Base-by-base conservation (phyloP, 345 rosid genomes). In the Aquilaria malaccensis region DNA sequence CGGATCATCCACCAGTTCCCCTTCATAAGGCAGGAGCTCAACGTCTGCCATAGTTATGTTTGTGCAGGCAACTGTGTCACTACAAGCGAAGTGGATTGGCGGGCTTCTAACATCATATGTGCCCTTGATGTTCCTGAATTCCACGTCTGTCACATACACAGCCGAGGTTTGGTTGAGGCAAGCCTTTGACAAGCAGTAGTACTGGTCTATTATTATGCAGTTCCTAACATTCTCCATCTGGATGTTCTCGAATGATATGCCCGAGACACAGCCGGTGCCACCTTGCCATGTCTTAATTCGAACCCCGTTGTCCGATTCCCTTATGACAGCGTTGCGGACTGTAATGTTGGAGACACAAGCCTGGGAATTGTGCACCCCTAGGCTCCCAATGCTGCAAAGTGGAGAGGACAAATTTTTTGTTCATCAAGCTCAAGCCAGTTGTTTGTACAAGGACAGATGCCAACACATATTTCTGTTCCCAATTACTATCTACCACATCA, bases 251-350 rank as follows among this genome's bases (percentile, higher is more conserved):
- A 89, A 89, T 0, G 72, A 68, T 45, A 94, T 80, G 54, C 71
- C 85, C 0, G 87, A 83, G 3, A 89, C 99, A 0, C 75, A 76
- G 9, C 99, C 99, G 0, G 82, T 67, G 1, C 99, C 99, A 0
- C 97, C 99, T 71, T 94, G 99, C 99, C 97, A 94, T 45, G 99
- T 94, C 81, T 94, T 94, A 59, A 94, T 80, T 55, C 97, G 66
- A 0, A 94, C 81, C 0, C 99, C 99, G 15, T 94, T 90, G 72
- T 94, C 99, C 1, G 99, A 94, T 71, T 94, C 96, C 56, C 83
- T 73, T 50, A 94, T 89, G 29, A 64, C 6, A 0, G 81, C 59
- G 51, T 87, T 87, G 9, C 92, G 76, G 1, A 88, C 97, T 2
- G 87, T 81, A 63, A 94, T 81, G 90, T 94, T 90, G 0, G 94